Evolutionary conservation across 129 eudicot species (phyloP).

Genomic region (Cynara cardunculus): DNA sequence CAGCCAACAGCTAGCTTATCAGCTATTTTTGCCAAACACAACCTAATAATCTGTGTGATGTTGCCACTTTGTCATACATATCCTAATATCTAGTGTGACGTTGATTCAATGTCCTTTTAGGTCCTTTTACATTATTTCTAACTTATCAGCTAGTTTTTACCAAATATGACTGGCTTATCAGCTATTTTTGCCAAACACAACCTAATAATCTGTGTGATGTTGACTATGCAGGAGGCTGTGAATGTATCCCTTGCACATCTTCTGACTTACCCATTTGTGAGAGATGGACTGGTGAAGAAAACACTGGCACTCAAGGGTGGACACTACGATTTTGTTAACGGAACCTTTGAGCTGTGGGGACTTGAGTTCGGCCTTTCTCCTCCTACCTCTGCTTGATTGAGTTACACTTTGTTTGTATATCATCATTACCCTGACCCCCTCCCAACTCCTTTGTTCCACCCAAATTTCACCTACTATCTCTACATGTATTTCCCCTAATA

Average conservation of each 20-base stretch:
- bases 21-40: too few relatives aligned
- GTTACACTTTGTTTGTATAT: constrained; percentile 17
- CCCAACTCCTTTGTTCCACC: constrained; percentile 14
- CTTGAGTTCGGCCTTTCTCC: constrained; percentile 78
- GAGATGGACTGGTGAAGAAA: constrained; percentile 78
- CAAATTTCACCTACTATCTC: not conserved
- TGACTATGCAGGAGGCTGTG: constrained; percentile 75
- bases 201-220: not conserved
- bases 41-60: not conserved
- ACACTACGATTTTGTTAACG: constrained; percentile 89
- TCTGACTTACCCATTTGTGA: constrained; percentile 80
- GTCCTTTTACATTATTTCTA: not conserved
- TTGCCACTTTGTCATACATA: not conserved
- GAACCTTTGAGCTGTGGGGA: constrained; percentile 89
- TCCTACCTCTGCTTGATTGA: constrained; percentile 67
- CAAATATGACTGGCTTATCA: not conserved
- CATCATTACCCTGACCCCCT: not conserved
- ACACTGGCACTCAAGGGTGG: constrained; percentile 89
- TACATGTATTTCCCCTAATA: constrained; percentile 19
- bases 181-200: not conserved
- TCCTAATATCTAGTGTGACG: not conserved
- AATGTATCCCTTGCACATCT: constrained; percentile 80
- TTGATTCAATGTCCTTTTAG: too few relatives aligned
- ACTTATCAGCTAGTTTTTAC: not conserved
- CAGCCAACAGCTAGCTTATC: not conserved